Percentiles rank a stretch among this genome's conserved stretches.
phyloP scores from a whole-genome alignment of 306 rosid species.

The Gillenia trifoliata region DNA sequence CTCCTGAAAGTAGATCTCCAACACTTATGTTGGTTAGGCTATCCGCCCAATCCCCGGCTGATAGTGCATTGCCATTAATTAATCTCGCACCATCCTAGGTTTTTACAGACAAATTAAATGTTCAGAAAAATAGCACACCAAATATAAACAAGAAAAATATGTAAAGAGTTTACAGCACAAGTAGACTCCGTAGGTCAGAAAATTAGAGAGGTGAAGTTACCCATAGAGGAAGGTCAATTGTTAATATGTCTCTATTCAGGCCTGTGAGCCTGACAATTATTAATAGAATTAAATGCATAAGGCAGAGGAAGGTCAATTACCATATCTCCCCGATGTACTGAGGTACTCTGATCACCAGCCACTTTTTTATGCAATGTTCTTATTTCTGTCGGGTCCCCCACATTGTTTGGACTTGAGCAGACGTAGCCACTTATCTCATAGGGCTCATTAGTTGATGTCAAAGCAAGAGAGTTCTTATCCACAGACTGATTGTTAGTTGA shows the following conservation, averaged over 20 bases:
- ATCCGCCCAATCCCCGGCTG: slow-evolving; percentile 97
- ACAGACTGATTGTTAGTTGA: slow-evolving; percentile 33
- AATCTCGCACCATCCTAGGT: slow-evolving; percentile 57
- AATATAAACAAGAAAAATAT: too few relatives aligned
- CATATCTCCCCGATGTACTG: slow-evolving; percentile 48
- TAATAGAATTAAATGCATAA: not conserved
- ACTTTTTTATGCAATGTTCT: slow-evolving; percentile 38
- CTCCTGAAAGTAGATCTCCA: slow-evolving; percentile 75
- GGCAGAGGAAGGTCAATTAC: slow-evolving; percentile 36
- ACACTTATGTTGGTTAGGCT: slow-evolving; percentile 90
- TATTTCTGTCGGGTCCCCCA: slow-evolving; percentile 34
- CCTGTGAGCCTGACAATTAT: too few relatives aligned
- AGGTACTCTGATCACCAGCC: slow-evolving; percentile 38
- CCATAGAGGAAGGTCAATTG: too few relatives aligned
- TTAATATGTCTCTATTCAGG: too few relatives aligned
- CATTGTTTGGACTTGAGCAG: slow-evolving; percentile 26
- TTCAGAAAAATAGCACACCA: not conserved
- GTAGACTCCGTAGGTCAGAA: too few relatives aligned
- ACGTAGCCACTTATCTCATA: slow-evolving; percentile 27
- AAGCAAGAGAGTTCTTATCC: slow-evolving; percentile 30
- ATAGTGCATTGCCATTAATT: slow-evolving; percentile 51
- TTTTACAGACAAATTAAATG: slow-evolving; percentile 1
- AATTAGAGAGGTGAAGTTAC: too few relatives aligned
- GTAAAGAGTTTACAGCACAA: too few relatives aligned
- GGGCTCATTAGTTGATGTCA: slow-evolving; percentile 28